A percentile compares a stretch with the other conserved stretches of the same genome.
These are phyloP conservation scores for Salvia sclarea DNA, from an alignment of 305 asterid genomes.

Conservation along the genomic window DNA sequence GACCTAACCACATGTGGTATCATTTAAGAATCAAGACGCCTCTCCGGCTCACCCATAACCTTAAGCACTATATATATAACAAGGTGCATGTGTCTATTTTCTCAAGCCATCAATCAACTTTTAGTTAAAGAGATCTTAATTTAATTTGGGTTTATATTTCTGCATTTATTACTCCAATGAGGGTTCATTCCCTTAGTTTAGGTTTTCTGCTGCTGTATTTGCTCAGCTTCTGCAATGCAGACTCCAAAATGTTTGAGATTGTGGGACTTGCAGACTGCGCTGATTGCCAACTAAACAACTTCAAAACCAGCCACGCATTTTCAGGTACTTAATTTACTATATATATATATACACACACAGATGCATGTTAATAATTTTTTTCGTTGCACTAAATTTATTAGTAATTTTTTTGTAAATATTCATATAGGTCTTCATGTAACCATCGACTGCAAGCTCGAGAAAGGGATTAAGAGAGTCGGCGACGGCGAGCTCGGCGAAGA, in stretches of 20 bases:
- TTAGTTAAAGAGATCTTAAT: not conserved
- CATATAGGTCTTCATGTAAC: conserved; percentile 50
- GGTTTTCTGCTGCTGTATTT: conserved; percentile 39
- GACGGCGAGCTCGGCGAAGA: conserved; percentile 42
- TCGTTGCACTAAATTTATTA: too few relatives aligned
- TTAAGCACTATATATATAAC: conserved; percentile 8
- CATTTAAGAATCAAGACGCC: too few relatives aligned
- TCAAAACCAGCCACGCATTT: conserved; percentile 36
- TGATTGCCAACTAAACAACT: conserved; percentile 39
- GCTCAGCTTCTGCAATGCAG: conserved; percentile 41
- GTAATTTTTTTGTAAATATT: too few relatives aligned
- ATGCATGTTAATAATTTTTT: too few relatives aligned
- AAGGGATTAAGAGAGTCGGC: conserved; percentile 42
- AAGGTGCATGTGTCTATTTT: not conserved
- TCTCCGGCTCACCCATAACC: not conserved
- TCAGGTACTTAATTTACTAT: conserved; percentile 25
- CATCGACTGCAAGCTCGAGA: conserved; percentile 44
- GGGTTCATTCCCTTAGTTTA: conserved; percentile 40
- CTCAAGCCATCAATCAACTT: not conserved
- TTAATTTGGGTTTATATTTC: not conserved
- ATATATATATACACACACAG: not conserved
- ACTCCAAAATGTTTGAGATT: conserved; percentile 46
- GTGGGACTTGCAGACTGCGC: conserved; percentile 50
- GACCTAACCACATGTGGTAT: conserved; percentile 27
- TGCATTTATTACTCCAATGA: conserved; percentile 34